A percentile compares a stretch with the other conserved stretches of the same genome.
phyloP scores from a whole-genome alignment of 2,329 filamentous ascomycete genomes.

The Aspergillus versicolor region DNA sequence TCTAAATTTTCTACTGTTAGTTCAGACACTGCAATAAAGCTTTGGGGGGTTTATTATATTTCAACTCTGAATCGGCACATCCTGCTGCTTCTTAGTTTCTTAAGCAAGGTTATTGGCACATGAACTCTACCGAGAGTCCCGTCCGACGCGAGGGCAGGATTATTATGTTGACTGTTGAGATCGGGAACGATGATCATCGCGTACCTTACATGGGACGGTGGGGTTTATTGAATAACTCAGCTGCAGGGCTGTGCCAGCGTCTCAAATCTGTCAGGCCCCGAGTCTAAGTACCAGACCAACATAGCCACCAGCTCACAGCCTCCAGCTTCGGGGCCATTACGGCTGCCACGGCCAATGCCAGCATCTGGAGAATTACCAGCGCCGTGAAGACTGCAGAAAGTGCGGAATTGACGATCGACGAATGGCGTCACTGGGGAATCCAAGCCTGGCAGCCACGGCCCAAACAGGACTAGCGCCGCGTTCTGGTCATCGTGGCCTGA shows the following conservation, averaged over 20 bases:
- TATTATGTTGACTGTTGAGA: neutral
- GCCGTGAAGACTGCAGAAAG: neutral
- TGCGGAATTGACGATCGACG: constrained; percentile 3
- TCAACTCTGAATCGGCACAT: neutral
- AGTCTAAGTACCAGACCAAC: neutral
- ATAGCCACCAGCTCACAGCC: neutral
- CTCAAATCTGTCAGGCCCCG: neutral
- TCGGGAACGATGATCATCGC: constrained; percentile 11
- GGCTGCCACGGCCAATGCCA: no score
- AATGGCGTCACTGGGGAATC: constrained; percentile 16
- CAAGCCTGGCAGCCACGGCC: constrained; percentile 31
- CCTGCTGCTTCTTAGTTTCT: neutral
- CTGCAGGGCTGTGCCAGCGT: neutral
- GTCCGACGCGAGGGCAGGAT: neutral
- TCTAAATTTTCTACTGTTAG: constrained; percentile 5
- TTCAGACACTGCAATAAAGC: constrained; percentile 5
- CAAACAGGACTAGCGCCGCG: constrained; percentile 26
- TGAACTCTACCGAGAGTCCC: no score
- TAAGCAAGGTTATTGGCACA: neutral
- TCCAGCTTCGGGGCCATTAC: no score
- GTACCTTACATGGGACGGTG: constrained; percentile 5
- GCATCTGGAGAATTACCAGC: neutral
- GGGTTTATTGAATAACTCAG: constrained; percentile 1
- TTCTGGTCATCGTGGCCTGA: constrained; percentile 45
- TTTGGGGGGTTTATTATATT: constrained; percentile 6